These are phyloP conservation scores for Tricholoma hemisulphureum DNA, from an alignment of 768 basidiomycete species.

Conservation along the genomic window DNA sequence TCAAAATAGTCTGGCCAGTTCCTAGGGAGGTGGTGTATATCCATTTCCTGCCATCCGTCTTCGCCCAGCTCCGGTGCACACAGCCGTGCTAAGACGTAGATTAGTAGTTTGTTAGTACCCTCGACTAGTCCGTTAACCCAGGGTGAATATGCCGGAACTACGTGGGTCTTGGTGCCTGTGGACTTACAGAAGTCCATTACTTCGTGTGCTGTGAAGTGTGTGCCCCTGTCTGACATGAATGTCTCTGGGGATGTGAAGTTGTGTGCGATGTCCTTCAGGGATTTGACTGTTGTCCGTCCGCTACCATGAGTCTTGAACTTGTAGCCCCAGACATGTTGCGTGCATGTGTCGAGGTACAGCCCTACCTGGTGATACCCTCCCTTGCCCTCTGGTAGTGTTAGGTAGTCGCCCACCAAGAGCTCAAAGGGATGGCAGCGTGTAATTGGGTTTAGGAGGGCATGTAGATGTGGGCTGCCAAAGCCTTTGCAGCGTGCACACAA, in stretches of 20 bases:
- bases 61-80: background rate
- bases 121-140: no score
- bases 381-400: no score
- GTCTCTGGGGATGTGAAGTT: background rate
- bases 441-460: background rate
- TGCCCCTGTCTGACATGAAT: background rate
- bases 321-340: no score
- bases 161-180: background rate
- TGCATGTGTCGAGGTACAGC: no score
- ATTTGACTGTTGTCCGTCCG: no score
- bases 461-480: no score
- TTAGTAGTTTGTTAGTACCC: background rate
- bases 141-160: background rate
- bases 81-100: background rate
- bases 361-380: no score
- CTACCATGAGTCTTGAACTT: no score
- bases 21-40: conserved; percentile 25
- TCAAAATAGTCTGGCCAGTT: conserved; percentile 35
- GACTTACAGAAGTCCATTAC: no score
- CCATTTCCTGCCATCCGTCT: background rate
- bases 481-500: background rate
- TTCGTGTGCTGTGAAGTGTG: background rate
- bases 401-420: background rate
- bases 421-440: background rate
- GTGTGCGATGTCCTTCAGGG: background rate